Percentiles rank a stretch among this genome's conserved stretches.
phyloP scores from a whole-genome alignment of 2,329 filamentous ascomycete genomes.

The Stylonectria norvegica region DNA sequence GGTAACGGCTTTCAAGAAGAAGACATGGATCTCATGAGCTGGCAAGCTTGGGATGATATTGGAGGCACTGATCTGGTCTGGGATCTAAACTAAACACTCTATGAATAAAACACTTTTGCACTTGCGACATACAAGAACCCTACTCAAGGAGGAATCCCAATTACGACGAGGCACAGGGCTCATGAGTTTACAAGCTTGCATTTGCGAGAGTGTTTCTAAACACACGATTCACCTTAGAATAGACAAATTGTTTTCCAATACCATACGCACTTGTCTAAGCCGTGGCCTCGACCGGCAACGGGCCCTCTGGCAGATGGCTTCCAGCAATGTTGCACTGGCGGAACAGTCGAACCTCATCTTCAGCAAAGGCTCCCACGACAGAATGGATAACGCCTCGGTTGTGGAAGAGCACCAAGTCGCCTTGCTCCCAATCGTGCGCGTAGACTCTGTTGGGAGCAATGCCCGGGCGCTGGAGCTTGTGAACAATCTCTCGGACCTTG shows the following conservation, averaged over 20 bases:
- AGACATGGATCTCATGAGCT: slow-evolving; percentile 9
- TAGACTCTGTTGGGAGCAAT: slow-evolving; percentile 69
- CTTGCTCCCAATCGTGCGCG: slow-evolving; percentile 72
- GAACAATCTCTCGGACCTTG: slow-evolving; percentile 63
- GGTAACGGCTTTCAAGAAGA: background rate
- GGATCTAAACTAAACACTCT: slow-evolving; percentile 12
- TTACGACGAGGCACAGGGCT: too few relatives aligned
- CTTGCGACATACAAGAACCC: too few relatives aligned
- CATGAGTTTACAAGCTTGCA: too few relatives aligned
- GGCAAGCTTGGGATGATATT: slow-evolving; percentile 17
- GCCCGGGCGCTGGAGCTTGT: slow-evolving; percentile 67
- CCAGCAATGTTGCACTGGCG: slow-evolving; percentile 78
- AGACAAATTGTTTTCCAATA: too few relatives aligned
- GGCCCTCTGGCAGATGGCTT: slow-evolving; percentile 53
- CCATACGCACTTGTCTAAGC: too few relatives aligned
- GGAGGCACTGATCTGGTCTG: slow-evolving; percentile 15
- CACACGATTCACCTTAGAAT: too few relatives aligned
- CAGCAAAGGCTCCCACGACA: slow-evolving; percentile 70
- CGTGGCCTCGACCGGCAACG: slow-evolving; percentile 18
- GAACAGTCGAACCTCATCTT: slow-evolving; percentile 72
- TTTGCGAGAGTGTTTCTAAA: too few relatives aligned
- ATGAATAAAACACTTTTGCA: too few relatives aligned
- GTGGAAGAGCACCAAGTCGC: slow-evolving; percentile 74
- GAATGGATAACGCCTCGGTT: slow-evolving; percentile 73
- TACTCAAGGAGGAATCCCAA: too few relatives aligned